phyloP scores from a whole-genome alignment of 2,329 filamentous ascomycete genomes.

The Penicillium sp. region DNA sequence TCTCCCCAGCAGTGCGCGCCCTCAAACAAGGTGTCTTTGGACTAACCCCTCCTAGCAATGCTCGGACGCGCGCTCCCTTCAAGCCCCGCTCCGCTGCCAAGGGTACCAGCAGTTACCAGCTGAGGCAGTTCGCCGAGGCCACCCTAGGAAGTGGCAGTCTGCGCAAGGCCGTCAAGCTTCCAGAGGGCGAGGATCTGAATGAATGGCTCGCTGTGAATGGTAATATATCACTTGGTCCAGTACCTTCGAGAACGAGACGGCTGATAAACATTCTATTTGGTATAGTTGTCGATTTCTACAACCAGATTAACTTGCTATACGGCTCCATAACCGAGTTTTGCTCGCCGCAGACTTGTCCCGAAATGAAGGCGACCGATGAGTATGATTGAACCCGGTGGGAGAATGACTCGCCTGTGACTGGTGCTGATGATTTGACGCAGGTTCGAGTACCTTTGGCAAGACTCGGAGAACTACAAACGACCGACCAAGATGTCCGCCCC shows the following conservation, averaged over 20 bases:
- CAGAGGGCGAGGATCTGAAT: constrained; percentile 95
- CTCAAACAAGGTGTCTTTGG: constrained; percentile 44
- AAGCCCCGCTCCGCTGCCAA: constrained; percentile 83
- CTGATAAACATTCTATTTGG: background rate
- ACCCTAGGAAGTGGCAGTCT: constrained; percentile 93
- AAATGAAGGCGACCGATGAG: constrained; percentile 99
- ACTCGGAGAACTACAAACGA: constrained; percentile 88
- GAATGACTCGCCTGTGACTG: background rate
- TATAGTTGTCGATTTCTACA: constrained; percentile 98
- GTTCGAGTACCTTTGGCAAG: constrained; percentile 99
- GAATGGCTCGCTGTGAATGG: constrained; percentile 98
- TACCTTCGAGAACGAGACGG: background rate
- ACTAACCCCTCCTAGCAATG: constrained; percentile 67
- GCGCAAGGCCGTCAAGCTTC: constrained; percentile 93
- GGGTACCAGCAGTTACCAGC: constrained; percentile 87
- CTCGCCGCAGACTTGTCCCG: constrained; percentile 93
- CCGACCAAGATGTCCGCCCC: constrained; percentile 98
- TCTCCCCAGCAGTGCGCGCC: constrained; percentile 40
- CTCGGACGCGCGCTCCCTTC: constrained; percentile 87
- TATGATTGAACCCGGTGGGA: constrained; percentile 54
- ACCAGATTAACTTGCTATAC: constrained; percentile 98
- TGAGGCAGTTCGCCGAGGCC: constrained; percentile 97
- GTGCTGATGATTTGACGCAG: constrained; percentile 48
- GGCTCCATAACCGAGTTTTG: constrained; percentile 99
- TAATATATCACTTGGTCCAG: constrained; percentile 48